Conservation (phyloP, 495 filamentous ascomycete species). For the Parmelia sp. region DNA sequence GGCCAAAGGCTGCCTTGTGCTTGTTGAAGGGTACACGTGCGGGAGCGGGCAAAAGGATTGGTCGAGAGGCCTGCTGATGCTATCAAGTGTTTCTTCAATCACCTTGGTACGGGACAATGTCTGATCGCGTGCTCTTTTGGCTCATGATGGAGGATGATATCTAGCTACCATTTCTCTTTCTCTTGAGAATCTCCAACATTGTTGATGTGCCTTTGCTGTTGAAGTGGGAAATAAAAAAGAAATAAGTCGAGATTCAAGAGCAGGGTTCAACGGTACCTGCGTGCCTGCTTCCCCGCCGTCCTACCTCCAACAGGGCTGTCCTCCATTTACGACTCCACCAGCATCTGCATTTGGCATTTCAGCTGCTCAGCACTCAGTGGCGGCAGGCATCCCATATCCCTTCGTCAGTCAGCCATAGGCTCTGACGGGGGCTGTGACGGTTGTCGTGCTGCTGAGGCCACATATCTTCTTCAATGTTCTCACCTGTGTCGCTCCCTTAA, state of each 20-base stretch:
- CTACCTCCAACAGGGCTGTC: neutral
- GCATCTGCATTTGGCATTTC: neutral
- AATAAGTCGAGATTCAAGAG: neutral
- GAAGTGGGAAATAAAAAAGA: neutral
- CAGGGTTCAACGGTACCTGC: neutral
- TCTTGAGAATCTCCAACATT: neutral
- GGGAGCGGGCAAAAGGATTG: neutral
- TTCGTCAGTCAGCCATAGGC: neutral
- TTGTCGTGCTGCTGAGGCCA: neutral
- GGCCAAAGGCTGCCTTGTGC: neutral
- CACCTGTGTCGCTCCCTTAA: neutral
- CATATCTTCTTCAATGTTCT: neutral
- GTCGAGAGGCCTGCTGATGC: neutral
- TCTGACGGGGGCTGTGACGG: conserved; percentile 2
- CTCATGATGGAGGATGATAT: neutral
- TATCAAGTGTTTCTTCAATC: too few species aligned
- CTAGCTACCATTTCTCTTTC: neutral
- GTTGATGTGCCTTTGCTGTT: neutral
- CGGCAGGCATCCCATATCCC: neutral
- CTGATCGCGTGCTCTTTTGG: neutral
- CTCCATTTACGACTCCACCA: neutral
- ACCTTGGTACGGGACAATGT: neutral
- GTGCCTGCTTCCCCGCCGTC: neutral
- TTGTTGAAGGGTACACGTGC: neutral
- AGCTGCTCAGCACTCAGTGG: neutral